Percentiles rank a stretch among this genome's conserved stretches.
phyloP scores from a whole-genome alignment of 805 yeast species.

The Starmerella geochares region DNA sequence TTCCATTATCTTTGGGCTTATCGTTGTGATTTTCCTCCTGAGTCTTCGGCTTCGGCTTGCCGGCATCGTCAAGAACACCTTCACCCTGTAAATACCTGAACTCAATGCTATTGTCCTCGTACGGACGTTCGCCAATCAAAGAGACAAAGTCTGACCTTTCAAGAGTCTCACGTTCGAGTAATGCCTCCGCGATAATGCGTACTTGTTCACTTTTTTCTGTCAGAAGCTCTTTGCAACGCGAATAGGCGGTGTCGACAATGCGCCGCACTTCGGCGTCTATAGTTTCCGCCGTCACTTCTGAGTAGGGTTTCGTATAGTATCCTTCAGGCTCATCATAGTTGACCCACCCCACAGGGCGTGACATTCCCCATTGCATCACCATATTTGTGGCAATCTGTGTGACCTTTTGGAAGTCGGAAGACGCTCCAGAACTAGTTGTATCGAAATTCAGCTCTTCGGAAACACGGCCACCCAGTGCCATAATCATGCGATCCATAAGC shows the following conservation, averaged over 20 bases:
- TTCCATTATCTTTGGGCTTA: neutral
- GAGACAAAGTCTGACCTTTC: constrained; percentile 91
- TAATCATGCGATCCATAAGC: constrained; percentile 79
- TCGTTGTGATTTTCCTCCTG: constrained; percentile 3
- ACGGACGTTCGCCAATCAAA: constrained; percentile 82
- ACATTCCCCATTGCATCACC: constrained; percentile 90
- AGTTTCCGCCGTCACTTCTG: constrained; percentile 70
- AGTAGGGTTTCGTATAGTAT: constrained; percentile 72
- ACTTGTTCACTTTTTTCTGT: constrained; percentile 64
- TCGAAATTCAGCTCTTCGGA: constrained; percentile 87
- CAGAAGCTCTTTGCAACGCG: constrained; percentile 57
- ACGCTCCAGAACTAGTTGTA: constrained; percentile 92
- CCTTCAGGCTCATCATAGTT: constrained; percentile 60
- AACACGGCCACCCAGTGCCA: constrained; percentile 96
- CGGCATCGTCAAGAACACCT: constrained; percentile 22
- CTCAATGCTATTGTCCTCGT: constrained; percentile 35
- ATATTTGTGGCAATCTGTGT: constrained; percentile 86
- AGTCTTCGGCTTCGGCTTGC: constrained; percentile 3
- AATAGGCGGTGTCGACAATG: constrained; percentile 66
- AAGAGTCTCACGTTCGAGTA: constrained; percentile 76
- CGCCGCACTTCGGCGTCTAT: constrained; percentile 78
- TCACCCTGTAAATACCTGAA: constrained; percentile 28
- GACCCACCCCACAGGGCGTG: constrained; percentile 76
- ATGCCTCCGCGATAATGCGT: constrained; percentile 75
- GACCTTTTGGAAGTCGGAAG: constrained; percentile 92